Conservation (phyloP, 306 rosid species). For the Cucumis hystrix region DNA sequence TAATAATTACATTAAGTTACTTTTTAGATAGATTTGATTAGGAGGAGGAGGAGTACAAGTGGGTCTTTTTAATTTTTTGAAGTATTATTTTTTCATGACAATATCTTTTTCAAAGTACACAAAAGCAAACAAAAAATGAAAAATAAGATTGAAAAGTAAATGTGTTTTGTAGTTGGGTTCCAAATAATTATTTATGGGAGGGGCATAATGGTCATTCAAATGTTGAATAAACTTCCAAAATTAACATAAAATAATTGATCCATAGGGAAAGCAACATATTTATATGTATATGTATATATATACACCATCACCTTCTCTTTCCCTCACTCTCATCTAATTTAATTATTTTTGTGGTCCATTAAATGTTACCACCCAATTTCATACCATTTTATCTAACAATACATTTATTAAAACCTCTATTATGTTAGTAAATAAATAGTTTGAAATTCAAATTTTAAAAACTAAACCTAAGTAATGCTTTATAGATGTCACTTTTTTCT, state of each 20-base stretch:
- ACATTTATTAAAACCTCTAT: too few species aligned
- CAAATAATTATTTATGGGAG: neutral
- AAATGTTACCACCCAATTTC: neutral
- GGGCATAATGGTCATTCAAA: neutral
- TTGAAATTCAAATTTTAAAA: too few species aligned
- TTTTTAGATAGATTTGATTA: neutral
- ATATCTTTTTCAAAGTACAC: neutral
- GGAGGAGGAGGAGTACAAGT: neutral
- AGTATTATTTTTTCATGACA: neutral
- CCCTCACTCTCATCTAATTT: neutral
- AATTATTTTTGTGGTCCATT: neutral
- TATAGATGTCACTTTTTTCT: too few species aligned
- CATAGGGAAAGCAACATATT: neutral
- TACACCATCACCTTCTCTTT: neutral
- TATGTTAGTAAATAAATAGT: too few species aligned
- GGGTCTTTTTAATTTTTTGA: neutral
- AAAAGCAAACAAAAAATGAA: neutral
- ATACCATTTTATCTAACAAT: too few species aligned
- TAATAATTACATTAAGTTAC: too few species aligned
- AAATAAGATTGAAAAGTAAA: neutral
- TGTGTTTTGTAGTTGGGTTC: neutral
- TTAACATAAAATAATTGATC: neutral
- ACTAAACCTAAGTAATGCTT: too few species aligned
- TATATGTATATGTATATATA: neutral
- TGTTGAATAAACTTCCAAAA: neutral